Evolutionary conservation across 2,329 filamentous ascomycete genomes (phyloP).

Genomic region (Ophiosphaerella herpotricha): DNA sequence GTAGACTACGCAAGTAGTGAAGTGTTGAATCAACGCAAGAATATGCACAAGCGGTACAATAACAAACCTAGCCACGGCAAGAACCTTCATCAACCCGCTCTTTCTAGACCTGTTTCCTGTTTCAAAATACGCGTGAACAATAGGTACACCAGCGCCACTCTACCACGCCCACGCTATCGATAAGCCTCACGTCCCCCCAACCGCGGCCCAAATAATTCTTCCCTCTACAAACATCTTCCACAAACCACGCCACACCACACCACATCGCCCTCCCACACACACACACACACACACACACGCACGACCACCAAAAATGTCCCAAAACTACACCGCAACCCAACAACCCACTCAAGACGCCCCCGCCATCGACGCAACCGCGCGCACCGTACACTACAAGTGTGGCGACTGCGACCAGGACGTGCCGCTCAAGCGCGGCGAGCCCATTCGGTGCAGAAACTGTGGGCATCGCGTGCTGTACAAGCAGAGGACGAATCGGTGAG

Average conservation of each 20-base stretch:
- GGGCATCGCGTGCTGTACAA: conserved; percentile 96
- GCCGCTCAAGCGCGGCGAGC: conserved; percentile 74
- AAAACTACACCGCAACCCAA: conserved; percentile 3
- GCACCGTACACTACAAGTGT: conserved; percentile 62
- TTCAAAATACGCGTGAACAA: too few species aligned
- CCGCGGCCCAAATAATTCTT: background rate
- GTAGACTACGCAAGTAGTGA: background rate
- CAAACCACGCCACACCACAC: background rate
- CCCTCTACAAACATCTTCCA: background rate
- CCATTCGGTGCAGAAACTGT: conserved; percentile 88
- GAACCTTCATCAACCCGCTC: too few species aligned
- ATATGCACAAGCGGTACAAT: too few species aligned
- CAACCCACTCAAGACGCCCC: conserved; percentile 1
- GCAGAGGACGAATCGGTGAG: conserved; percentile 94
- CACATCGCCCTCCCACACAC: background rate
- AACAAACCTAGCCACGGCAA: too few species aligned
- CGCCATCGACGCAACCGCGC: conserved; percentile 46
- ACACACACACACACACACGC: too few species aligned
- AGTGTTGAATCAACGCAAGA: background rate
- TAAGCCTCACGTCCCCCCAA: too few species aligned
- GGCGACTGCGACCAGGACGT: conserved; percentile 84
- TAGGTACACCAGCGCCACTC: too few species aligned
- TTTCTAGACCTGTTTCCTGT: too few species aligned
- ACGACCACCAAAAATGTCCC: conserved; percentile 1
- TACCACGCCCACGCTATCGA: too few species aligned